Evolutionary conservation across 345 rosid species (phyloP), one percentile per base, ranked within the genome.

Genomic region (Brassica cretica): DNA sequence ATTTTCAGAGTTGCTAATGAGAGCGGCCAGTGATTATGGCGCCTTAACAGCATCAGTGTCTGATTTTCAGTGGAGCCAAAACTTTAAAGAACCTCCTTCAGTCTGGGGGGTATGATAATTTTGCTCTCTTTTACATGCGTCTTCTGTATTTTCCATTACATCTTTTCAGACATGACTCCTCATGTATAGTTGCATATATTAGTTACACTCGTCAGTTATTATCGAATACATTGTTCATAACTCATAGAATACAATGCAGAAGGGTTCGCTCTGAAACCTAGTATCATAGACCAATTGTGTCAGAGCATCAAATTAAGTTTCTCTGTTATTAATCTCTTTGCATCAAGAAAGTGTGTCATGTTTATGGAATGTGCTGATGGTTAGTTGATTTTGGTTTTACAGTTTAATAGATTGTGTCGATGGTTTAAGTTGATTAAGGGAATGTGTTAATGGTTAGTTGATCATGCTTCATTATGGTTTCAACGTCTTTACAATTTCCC

Each of bases 41-140:
- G 88, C 93, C 64, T 84, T 96, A 87, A 91, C 99, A 71, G 92
- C 98, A 30, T 91, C 99, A 12, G 94, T 86, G 41, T 73, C 92
- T 18, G 99, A 96, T 84, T 93, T 96, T 76, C 96, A 91, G 18
- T 96, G 99, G 99, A 96, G 92, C 84, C 97, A 90, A 76, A 96
- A 90, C 87, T 96, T 96, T 79, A 96, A 88, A 87, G 99, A 96
- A 78, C 85, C 98, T 83, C 99, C 97, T 79, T 81, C 97, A 62
- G 93, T 93, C 72, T 91, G 99, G 99, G 98, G 97, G 89, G 99
- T 93, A 96, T 30, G 72, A 6, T 27, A 27, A 27, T 25, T 44
- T 30, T 63, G 3, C 18, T 51, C 66, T 51, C 61, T 35, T 68
- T 69, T 67, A 16, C 39, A 68, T 63, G 84, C 41, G 56, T 80